These are phyloP conservation scores for Acidiella bohemica DNA, from an alignment of 495 filamentous ascomycete species.

Conservation along the genomic window DNA sequence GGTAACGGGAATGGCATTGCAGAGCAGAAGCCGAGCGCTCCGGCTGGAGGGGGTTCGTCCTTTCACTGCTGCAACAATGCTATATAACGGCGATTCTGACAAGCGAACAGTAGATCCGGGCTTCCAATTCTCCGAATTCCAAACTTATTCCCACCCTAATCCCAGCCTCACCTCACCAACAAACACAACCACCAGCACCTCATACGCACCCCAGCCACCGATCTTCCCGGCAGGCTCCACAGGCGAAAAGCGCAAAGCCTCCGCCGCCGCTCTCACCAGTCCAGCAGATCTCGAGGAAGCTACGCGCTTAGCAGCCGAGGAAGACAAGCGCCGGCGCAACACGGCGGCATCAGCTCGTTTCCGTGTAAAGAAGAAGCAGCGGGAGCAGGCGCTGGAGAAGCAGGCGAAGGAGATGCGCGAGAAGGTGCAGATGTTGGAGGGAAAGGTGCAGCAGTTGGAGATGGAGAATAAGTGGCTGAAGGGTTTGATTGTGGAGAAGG, in stretches of 20 bases:
- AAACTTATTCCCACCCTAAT: slow-evolving; percentile 1
- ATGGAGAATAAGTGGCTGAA: slow-evolving; percentile 96
- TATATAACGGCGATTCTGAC: neutral
- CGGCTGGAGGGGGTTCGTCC: too few relatives aligned
- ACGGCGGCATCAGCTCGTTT: slow-evolving; percentile 91
- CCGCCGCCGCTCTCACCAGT: slow-evolving; percentile 7
- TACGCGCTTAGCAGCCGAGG: slow-evolving; percentile 71
- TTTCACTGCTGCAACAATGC: too few relatives aligned
- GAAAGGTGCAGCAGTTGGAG: slow-evolving; percentile 71
- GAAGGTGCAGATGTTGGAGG: slow-evolving; percentile 65
- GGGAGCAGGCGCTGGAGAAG: slow-evolving; percentile 84
- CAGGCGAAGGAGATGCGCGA: slow-evolving; percentile 82
- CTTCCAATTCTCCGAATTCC: slow-evolving; percentile 6
- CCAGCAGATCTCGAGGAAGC: slow-evolving; percentile 49
- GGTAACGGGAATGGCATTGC: too few relatives aligned
- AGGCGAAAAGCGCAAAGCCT: slow-evolving; percentile 14
- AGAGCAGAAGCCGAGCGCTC: too few relatives aligned
- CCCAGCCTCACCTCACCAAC: neutral
- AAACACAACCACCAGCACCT: slow-evolving; percentile 1
- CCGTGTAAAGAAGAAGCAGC: slow-evolving; percentile 98
- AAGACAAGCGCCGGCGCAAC: slow-evolving; percentile 93
- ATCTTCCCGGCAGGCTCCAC: neutral
- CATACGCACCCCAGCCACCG: slow-evolving; percentile 6
- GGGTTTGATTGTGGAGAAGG: slow-evolving; percentile 87
- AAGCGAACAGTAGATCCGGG: neutral